Evolutionary conservation across 164 flowering plant species (phyloP).

Genomic region (Berberis thunbergii): DNA sequence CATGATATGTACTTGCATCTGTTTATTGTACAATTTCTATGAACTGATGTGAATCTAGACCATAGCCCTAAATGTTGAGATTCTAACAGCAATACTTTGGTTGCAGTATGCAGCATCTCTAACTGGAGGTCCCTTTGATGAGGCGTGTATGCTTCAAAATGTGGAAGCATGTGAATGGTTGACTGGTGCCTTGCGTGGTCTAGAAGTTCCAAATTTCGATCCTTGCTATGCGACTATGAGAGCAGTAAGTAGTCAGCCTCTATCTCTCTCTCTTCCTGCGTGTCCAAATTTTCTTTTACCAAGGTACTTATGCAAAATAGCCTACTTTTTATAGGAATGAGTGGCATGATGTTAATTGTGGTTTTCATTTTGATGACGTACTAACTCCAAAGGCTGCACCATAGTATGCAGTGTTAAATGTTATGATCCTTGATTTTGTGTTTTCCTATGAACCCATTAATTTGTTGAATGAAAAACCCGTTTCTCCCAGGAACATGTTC

Average conservation of each 20-base stretch:
- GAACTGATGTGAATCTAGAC: background rate
- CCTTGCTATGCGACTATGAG: constrained; percentile 69
- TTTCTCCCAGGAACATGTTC: too few relatives aligned
- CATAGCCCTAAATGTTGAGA: background rate
- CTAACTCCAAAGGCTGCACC: too few relatives aligned
- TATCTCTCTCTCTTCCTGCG: constrained; percentile 3
- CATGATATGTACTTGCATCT: constrained; percentile 5
- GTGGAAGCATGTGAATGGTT: constrained; percentile 98
- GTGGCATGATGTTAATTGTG: too few relatives aligned
- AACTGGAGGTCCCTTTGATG: constrained; percentile 92
- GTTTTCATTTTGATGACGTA: too few relatives aligned
- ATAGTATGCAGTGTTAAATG: too few relatives aligned
- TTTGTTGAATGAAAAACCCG: too few relatives aligned
- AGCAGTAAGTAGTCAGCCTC: constrained; percentile 54
- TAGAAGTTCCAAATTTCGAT: constrained; percentile 81
- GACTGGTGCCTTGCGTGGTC: constrained; percentile 57
- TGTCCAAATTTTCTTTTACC: background rate
- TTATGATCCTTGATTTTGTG: too few relatives aligned
- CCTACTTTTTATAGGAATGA: too few relatives aligned
- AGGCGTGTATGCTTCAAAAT: constrained; percentile 82
- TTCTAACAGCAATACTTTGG: constrained; percentile 10
- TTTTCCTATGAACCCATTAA: too few relatives aligned
- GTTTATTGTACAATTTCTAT: background rate
- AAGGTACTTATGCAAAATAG: background rate
- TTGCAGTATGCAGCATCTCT: constrained; percentile 81